A percentile compares a stretch with the other conserved stretches of the same genome.
Evolutionary conservation across 73 alveolate species (phyloP).

Genomic region (Strombidium stylifer): DNA sequence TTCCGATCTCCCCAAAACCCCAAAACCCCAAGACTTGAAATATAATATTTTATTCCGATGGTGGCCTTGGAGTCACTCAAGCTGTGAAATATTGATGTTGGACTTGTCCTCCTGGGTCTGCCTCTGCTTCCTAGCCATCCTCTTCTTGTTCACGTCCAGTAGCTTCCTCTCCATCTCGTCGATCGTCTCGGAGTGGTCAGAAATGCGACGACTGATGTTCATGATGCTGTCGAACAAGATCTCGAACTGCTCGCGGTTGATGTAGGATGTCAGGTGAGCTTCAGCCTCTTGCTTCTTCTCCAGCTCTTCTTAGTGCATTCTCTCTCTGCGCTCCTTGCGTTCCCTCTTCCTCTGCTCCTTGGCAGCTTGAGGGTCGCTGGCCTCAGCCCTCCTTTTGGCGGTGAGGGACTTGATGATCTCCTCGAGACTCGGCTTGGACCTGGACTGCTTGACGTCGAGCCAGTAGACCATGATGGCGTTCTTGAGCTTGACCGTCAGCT

Average conservation of each 20-base stretch:
- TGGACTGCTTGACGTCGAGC: constrained; percentile 20
- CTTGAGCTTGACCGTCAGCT: constrained; percentile 46
- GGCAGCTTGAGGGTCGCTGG: background rate
- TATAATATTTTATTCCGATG: background rate
- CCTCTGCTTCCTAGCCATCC: background rate
- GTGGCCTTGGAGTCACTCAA: background rate
- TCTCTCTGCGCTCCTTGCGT: no score
- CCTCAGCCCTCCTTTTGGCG: constrained; percentile 33
- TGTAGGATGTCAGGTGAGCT: no score
- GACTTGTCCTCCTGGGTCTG: no score
- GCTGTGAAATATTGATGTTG: no score
- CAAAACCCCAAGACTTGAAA: no score
- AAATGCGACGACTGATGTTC: background rate
- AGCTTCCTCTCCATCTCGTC: background rate
- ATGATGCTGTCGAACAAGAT: background rate
- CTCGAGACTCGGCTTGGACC: constrained; percentile 26
- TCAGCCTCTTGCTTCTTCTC: no score
- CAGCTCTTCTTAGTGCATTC: no score
- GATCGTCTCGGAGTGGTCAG: background rate
- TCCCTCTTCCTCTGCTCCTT: background rate
- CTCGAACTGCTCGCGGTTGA: background rate
- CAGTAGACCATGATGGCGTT: constrained; percentile 41
- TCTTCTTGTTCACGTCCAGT: background rate
- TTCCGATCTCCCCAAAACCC: no score
- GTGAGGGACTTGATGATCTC: constrained; percentile 26